Evolutionary conservation across 306 rosid genomes (phyloP).

Genomic region (Pyrus betulifolia): DNA sequence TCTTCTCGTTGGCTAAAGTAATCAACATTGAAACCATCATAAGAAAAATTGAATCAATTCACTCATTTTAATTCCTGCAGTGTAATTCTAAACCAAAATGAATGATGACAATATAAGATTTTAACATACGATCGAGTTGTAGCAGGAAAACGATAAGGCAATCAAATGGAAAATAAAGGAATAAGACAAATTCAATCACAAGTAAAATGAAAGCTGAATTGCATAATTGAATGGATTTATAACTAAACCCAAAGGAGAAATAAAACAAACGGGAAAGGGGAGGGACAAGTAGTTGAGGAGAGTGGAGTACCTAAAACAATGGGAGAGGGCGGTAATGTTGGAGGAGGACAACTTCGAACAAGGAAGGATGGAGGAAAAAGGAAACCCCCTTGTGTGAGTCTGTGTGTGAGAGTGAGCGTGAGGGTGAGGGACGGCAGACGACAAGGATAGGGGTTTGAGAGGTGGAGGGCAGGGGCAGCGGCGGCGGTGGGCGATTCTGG

Average conservation of each 20-base stretch:
- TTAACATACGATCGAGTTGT: background rate
- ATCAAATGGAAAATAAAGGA: background rate
- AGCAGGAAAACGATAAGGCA: background rate
- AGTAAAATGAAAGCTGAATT: background rate
- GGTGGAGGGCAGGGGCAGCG: constrained; percentile 15
- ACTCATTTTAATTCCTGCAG: background rate
- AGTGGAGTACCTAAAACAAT: constrained; percentile 44
- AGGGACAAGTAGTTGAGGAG: background rate
- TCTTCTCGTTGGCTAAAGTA: constrained; percentile 35
- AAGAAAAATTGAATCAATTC: background rate
- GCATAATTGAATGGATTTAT: background rate
- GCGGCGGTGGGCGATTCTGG: constrained; percentile 26
- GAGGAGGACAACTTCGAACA: constrained; percentile 28
- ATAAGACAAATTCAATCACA: background rate
- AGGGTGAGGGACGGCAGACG: background rate
- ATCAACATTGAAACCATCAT: background rate
- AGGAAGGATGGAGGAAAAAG: constrained; percentile 20
- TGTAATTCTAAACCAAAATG: background rate
- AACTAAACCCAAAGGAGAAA: background rate
- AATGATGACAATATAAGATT: background rate
- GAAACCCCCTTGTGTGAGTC: background rate
- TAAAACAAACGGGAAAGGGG: background rate
- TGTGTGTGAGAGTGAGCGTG: background rate
- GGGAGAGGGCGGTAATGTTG: constrained; percentile 37
- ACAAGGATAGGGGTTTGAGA: constrained; percentile 4